Base-by-base conservation (phyloP, 768 basidiomycete genomes). In the Panellus pusillus region DNA sequence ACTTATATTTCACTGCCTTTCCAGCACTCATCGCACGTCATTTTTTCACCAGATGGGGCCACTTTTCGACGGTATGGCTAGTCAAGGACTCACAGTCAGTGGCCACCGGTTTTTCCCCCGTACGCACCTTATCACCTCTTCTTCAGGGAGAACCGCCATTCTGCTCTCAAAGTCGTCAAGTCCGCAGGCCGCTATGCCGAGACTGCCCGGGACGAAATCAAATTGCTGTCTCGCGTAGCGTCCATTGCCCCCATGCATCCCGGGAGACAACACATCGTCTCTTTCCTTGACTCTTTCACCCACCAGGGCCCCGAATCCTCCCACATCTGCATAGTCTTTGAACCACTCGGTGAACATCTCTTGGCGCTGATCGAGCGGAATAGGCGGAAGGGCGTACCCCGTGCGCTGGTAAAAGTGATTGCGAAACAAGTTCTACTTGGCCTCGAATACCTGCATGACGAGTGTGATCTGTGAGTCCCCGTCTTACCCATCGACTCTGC, bases 161-260 rank as follows among this genome's bases (percentile, higher is more conserved):
- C 92, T 41, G 93, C 93, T 14, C 82, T 97, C 67, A 97, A 97
- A 70, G 87, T 97, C 51, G 91, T 95, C 71, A 96, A 96, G 73
- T 96, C 94, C 27, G 95, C 93, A 18, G 84, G 86, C 19, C 87
- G 94, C 60, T 98, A 98, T 72, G 91, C 93, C 55, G 95, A 98
- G 68, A 98, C 96, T 5, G 96, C 96, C 27, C 82, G 89, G 46
- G 96, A 98, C 69, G 96, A 98, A 73, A 98, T 98, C 70, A 91
- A 93, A 68, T 81, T 98, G 31, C 80, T 94, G 37, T 82, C 85
- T 58, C 85, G 85, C 60, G 87, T 95, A 6, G 76, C 81, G 48
- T 77, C 81, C 17, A 79, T 81, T 68, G 87, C 83, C 66, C 87
- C 84, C n/a, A 65, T 74, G 2, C 93, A 96, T 66, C 83, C 83